Evolutionary conservation across 1,284 basidiomycete genomes (phyloP).

Genomic region (Vanrija pseudolonga): DNA sequence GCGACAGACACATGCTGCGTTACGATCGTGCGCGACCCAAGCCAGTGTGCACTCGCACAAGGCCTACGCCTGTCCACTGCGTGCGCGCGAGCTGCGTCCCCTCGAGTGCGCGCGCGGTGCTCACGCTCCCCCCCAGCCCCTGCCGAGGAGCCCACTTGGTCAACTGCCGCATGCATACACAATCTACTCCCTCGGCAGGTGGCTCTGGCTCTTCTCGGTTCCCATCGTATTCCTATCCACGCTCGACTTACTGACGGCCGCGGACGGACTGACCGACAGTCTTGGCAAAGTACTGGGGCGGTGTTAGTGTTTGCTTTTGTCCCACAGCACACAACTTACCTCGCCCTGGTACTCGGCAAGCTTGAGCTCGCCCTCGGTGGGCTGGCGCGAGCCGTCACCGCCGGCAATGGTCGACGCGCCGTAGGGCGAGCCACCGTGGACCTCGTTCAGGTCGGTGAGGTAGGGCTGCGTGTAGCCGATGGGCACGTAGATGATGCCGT

Average conservation of each 20-base stretch:
- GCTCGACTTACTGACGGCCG: constrained; percentile 38
- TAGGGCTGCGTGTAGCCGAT: constrained; percentile 66
- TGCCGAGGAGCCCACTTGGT: neutral
- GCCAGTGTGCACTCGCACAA: no score
- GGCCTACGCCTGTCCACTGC: no score
- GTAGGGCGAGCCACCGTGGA: constrained; percentile 64
- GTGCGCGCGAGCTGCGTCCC: no score
- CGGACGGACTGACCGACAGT: constrained; percentile 41
- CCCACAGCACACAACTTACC: constrained; percentile 22
- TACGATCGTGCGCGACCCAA: no score
- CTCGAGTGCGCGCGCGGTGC: no score
- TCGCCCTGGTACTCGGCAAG: constrained; percentile 63
- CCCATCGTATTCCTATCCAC: neutral
- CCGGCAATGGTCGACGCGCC: constrained; percentile 68
- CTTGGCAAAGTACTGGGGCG: constrained; percentile 42
- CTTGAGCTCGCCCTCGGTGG: constrained; percentile 61
- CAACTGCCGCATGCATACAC: neutral
- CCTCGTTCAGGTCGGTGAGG: constrained; percentile 59
- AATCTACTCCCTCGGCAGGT: constrained; percentile 9
- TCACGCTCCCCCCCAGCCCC: neutral
- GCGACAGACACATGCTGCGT: no score
- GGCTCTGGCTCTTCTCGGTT: neutral
- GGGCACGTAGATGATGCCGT: constrained; percentile 61
- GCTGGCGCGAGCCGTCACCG: constrained; percentile 61
- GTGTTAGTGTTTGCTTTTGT: neutral